These are phyloP conservation scores for Brassica rapa DNA, from an alignment of 345 rosid genomes.

Conservation along the genomic window DNA sequence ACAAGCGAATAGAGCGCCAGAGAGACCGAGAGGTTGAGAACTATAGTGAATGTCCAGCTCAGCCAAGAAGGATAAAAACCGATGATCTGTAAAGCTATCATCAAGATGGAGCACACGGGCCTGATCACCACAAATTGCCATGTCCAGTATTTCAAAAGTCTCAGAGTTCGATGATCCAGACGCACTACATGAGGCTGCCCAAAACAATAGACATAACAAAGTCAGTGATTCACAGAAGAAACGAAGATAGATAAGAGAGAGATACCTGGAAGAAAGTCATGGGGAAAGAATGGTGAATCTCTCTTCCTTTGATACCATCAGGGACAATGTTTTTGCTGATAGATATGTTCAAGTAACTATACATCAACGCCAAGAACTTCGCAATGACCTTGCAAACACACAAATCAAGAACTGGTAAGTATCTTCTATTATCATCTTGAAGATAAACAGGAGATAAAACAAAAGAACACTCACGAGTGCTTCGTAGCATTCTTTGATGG, in stretches of 20 bases:
- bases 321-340: conserved; percentile 80
- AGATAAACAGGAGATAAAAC: conserved; percentile 1
- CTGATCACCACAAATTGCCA: conserved; percentile 93
- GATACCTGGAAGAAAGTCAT: conserved; percentile 92
- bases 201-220: background rate
- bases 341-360: conserved; percentile 84
- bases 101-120: conserved; percentile 80
- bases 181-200: conserved; percentile 79
- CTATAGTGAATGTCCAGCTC: conserved; percentile 92
- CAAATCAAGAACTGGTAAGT: background rate
- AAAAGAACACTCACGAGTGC: conserved; percentile 62
- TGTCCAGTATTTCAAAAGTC: conserved; percentile 87
- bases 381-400: conserved; percentile 71
- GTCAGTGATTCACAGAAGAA: background rate
- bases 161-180: conserved; percentile 67
- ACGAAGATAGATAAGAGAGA: conserved; percentile 1
- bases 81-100: conserved; percentile 68
- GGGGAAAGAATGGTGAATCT: conserved; percentile 90
- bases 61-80: conserved; percentile 83
- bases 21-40: conserved; percentile 85
- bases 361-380: conserved; percentile 90
- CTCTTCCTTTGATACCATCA: conserved; percentile 89
- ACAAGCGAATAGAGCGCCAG: conserved; percentile 89
- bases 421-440: background rate
- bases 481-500: conserved; percentile 92